A percentile compares a stretch with the other conserved stretches of the same genome.
Evolutionary conservation across 2,329 filamentous ascomycete genomes (phyloP).

Genomic region (Phialemoniopsis sp.): DNA sequence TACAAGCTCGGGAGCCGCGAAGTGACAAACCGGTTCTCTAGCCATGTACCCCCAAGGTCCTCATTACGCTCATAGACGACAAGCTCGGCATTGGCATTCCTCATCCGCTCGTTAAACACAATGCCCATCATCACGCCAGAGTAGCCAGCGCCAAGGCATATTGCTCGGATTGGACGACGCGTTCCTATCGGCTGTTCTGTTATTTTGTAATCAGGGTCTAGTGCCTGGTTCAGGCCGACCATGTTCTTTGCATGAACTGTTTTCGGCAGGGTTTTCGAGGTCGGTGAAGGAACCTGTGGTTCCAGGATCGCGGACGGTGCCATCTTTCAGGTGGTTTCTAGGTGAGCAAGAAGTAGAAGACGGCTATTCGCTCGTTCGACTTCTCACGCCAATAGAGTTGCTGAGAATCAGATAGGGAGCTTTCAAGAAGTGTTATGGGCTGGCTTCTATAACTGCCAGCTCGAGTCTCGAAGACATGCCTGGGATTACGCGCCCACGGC

Average conservation of each 20-base stretch:
- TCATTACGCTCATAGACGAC: background rate
- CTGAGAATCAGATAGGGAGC: too few relatives aligned
- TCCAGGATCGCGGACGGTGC: too few relatives aligned
- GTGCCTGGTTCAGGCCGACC: too few relatives aligned
- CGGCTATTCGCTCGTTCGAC: too few relatives aligned
- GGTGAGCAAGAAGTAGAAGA: too few relatives aligned
- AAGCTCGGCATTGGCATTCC: slow-evolving; percentile 10
- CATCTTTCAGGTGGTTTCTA: too few relatives aligned
- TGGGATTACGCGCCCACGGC: too few relatives aligned
- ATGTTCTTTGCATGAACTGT: background rate
- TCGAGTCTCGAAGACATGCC: too few relatives aligned
- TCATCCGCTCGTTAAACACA: slow-evolving; percentile 18
- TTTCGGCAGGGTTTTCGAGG: background rate
- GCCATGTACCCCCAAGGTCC: slow-evolving; percentile 45
- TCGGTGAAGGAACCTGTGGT: background rate
- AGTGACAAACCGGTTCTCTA: slow-evolving; percentile 37
- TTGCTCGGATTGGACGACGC: slow-evolving; percentile 15
- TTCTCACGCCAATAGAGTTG: too few relatives aligned
- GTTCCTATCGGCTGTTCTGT: slow-evolving; percentile 8
- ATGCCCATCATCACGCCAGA: slow-evolving; percentile 23
- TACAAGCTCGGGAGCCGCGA: background rate
- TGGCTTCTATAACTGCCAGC: too few relatives aligned
- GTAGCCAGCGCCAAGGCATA: slow-evolving; percentile 22
- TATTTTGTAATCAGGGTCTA: slow-evolving; percentile 6
- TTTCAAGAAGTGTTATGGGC: too few relatives aligned